phyloP scores from a whole-genome alignment of 1,284 basidiomycete genomes.

The Schizophyllum amplum region DNA sequence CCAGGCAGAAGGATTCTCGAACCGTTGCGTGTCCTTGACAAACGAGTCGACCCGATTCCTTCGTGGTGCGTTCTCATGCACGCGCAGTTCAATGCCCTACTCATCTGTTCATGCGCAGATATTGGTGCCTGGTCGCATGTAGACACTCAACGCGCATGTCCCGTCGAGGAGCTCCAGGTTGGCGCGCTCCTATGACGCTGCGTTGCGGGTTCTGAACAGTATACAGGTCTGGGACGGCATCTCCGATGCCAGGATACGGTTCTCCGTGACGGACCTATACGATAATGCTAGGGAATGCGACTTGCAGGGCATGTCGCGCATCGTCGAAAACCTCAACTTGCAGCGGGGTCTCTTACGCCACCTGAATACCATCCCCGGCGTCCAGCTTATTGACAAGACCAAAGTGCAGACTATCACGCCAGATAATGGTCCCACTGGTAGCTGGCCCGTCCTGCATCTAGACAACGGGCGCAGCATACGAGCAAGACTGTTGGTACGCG shows the following conservation, averaged over 20 bases:
- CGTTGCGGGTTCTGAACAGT: conserved; percentile 2
- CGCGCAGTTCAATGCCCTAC: neutral
- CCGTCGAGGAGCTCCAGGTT: conserved; percentile 83
- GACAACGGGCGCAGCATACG: conserved; percentile 55
- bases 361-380: conserved; percentile 33
- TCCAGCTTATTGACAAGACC: conserved; percentile 57
- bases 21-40: conserved; percentile 86
- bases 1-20: conserved; percentile 61
- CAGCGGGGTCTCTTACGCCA: conserved; percentile 72
- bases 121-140: conserved; percentile 81
- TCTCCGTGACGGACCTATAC: conserved; percentile 46
- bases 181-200: conserved; percentile 8
- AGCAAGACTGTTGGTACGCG: conserved; percentile 65
- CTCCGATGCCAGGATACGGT: conserved; percentile 72
- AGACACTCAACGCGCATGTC: conserved; percentile 60
- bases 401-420: conserved; percentile 58
- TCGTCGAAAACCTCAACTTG: conserved; percentile 88
- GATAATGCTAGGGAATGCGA: conserved; percentile 6
- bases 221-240: conserved; percentile 84
- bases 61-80: conserved; percentile 38
- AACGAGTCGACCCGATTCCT: conserved; percentile 76
- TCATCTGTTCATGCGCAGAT: conserved; percentile 32
- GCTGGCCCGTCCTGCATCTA: conserved; percentile 72
- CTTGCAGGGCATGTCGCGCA: conserved; percentile 59
- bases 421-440: conserved; percentile 32